Conservation (phyloP, 2,329 filamentous ascomycete genomes). For the Cladophialophora bantiana region DNA sequence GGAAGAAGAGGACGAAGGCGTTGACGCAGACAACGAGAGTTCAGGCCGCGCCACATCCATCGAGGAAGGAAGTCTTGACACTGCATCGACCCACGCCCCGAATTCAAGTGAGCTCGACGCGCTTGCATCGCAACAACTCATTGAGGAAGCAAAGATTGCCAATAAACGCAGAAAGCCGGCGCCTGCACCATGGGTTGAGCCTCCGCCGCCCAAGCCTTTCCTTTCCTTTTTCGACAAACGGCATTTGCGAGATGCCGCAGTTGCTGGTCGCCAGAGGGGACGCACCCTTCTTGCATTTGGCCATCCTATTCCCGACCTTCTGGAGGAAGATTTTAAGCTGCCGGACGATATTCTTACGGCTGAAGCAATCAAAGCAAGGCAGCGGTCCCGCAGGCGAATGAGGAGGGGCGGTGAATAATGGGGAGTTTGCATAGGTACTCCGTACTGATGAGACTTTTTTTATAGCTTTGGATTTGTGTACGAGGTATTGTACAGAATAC, state of each 20-base stretch:
- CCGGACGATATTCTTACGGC: conserved; percentile 65
- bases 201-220: conserved; percentile 66
- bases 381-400: conserved; percentile 41
- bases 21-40: conserved; percentile 36
- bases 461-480: background rate
- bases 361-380: conserved; percentile 52
- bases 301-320: conserved; percentile 75
- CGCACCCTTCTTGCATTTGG: conserved; percentile 82
- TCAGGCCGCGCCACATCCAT: conserved; percentile 11
- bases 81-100: conserved; percentile 57
- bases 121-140: conserved; percentile 75
- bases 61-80: conserved; percentile 28
- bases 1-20: conserved; percentile 36
- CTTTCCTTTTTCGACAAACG: conserved; percentile 86
- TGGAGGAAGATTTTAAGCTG: conserved; percentile 75
- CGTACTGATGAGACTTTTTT: background rate
- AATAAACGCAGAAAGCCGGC: conserved; percentile 34
- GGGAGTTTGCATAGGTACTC: background rate
- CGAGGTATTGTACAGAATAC: conserved; percentile 18
- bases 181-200: conserved; percentile 22
- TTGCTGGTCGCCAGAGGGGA: conserved; percentile 74
- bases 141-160: conserved; percentile 70
- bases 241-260: conserved; percentile 78
- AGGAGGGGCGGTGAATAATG: conserved; percentile 34
- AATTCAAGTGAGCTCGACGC: conserved; percentile 75